Evolutionary conservation across 2,329 filamentous ascomycete species (phyloP), one percentile per base, ranked within the genome.

Genomic region (Diaporthe humulicola): DNA sequence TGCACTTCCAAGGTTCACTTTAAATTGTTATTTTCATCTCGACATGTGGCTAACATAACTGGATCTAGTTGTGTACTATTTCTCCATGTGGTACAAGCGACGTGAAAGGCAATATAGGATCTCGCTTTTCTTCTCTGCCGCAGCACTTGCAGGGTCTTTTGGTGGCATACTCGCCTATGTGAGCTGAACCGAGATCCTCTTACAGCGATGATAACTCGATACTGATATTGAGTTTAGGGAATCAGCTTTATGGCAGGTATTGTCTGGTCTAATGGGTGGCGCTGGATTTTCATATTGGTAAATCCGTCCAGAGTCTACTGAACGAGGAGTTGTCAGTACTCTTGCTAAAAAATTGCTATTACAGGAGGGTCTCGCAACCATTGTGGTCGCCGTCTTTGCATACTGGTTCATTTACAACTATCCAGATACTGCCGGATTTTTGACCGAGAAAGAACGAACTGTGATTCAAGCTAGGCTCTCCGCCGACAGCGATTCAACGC

Each of bases 361-460:
- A 6, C 22, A 87, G 85, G 90, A 92, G 78, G 90, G 90, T 2
- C 86, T 90, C 3, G 86, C 85, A 1, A 91, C 89, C 0, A 87
- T 91, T 0, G 56, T 90, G 0, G 85, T 91, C 0, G 85, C 89
- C 0, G 72, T 87, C 17, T 81, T 80, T 10, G 84, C 88, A 14
- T 89, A 90, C 81, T 90, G 87, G 80, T 91, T 93, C 81, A 89
- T 94, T n/a, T 87, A 92, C 71, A 92, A 94, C 81, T 93, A 92
- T 73, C 91, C 91, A 0, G 85, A 87, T 45, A 92, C 87, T 0
- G 89, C 91, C 4, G 85, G 84, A 2, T 93, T 93, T 76, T 83
- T 93, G 14, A 87, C 84, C 0, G 84, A 88, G 10, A 83, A 83
- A 6, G 90, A 92, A 78, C 86, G 91, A 2, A 83, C 85, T 0